phyloP scores from a whole-genome alignment of 305 asterid species.

The Lippia alba region DNA sequence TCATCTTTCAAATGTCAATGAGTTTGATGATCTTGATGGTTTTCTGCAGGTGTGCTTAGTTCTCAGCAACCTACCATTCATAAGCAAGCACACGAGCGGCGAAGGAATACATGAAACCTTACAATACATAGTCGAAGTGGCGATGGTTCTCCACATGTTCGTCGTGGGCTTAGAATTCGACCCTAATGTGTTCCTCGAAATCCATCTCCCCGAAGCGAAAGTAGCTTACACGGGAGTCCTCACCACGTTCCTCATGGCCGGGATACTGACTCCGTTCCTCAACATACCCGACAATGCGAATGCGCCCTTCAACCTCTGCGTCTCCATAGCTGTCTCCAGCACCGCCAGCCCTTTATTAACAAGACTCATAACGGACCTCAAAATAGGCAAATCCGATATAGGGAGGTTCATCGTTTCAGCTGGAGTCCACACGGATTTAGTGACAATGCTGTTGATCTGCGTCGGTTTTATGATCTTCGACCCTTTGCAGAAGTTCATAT shows the following conservation, averaged over 20 bases:
- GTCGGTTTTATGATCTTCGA: slow-evolving; percentile 69
- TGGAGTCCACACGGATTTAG: slow-evolving; percentile 71
- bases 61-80: slow-evolving; percentile 65
- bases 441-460: slow-evolving; percentile 60
- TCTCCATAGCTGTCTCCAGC: slow-evolving; percentile 64
- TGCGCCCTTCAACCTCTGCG: slow-evolving; percentile 63
- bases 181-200: slow-evolving; percentile 69
- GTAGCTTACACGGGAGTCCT: slow-evolving; percentile 74
- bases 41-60: slow-evolving; percentile 73
- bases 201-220: slow-evolving; percentile 76
- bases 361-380: slow-evolving; percentile 73
- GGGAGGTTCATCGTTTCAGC: slow-evolving; percentile 84
- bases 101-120: slow-evolving; percentile 59
- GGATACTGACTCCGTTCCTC: slow-evolving; percentile 55
- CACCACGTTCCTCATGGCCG: slow-evolving; percentile 63
- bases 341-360: slow-evolving; percentile 77
- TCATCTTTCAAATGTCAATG: too few relatives aligned
- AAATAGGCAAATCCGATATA: slow-evolving; percentile 89
- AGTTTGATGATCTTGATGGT: neutral
- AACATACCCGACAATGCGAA: slow-evolving; percentile 40
- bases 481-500: slow-evolving; percentile 43
- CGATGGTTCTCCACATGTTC: slow-evolving; percentile 91
- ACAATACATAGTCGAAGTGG: slow-evolving; percentile 74
- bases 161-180: slow-evolving; percentile 85
- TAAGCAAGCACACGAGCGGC: slow-evolving; percentile 45